Conservation (phyloP, 2,329 filamentous ascomycete species). For the Endocalyx cinctus region DNA sequence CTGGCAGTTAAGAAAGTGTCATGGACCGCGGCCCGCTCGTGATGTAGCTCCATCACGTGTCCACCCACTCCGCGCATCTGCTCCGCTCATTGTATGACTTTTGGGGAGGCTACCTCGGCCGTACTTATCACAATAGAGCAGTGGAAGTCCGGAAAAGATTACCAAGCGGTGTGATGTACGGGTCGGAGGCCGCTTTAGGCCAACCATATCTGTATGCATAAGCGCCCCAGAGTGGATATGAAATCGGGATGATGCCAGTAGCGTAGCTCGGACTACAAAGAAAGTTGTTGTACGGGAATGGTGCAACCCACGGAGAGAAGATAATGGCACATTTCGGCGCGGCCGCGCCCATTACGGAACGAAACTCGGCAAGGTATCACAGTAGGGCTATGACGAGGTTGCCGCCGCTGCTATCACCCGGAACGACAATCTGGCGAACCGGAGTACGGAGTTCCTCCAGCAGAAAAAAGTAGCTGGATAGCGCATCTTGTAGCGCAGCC, state of each 20-base stretch:
- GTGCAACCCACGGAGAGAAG: too few species aligned
- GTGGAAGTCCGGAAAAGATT: too few species aligned
- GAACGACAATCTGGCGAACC: conserved; percentile 35
- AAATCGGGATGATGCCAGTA: too few species aligned
- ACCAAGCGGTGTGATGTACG: too few species aligned
- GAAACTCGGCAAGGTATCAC: conserved; percentile 39
- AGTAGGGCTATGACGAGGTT: conserved; percentile 39
- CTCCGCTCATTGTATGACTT: not conserved
- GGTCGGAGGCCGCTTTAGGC: too few species aligned
- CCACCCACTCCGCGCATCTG: not conserved
- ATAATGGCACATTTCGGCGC: conserved; percentile 31
- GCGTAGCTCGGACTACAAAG: too few species aligned
- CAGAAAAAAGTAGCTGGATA: conserved; percentile 41
- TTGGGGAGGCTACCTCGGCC: too few species aligned
- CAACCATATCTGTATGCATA: too few species aligned
- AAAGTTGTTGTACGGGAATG: too few species aligned
- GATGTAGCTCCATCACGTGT: not conserved
- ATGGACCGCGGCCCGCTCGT: not conserved
- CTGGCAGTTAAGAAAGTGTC: not conserved
- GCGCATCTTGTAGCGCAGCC: conserved; percentile 43
- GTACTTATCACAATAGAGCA: too few species aligned
- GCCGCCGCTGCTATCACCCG: conserved; percentile 44
- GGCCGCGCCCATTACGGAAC: conserved; percentile 11
- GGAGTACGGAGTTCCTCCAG: conserved; percentile 34
- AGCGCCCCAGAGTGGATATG: too few species aligned